These are phyloP conservation scores for Leishmania tarentolae DNA, from an alignment of 208 protist species.

Conservation along the genomic window DNA sequence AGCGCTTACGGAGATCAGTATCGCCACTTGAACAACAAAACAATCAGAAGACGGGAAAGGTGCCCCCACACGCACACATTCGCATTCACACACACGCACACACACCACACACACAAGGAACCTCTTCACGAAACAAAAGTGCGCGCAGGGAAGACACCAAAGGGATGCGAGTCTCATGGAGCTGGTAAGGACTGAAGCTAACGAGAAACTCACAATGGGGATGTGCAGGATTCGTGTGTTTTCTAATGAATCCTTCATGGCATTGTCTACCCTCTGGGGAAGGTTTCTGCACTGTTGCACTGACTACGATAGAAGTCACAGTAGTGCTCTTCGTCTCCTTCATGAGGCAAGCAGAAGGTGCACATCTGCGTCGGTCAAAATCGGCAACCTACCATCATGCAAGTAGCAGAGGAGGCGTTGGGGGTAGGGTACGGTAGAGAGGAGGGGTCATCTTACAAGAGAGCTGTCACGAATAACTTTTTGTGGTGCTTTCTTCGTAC, in stretches of 20 bases:
- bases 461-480: too few relatives aligned
- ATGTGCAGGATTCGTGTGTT: background rate
- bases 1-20: background rate
- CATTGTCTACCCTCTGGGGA: background rate
- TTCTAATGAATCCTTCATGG: background rate
- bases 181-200: background rate
- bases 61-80: too few relatives aligned
- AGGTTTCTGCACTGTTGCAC: background rate
- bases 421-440: background rate
- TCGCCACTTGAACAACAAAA: constrained; percentile 1
- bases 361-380: background rate
- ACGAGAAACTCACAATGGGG: background rate
- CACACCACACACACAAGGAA: background rate
- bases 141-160: background rate
- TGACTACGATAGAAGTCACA: background rate
- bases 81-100: background rate
- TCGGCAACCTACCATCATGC: background rate
- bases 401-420: background rate
- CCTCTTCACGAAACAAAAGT: background rate
- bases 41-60: background rate
- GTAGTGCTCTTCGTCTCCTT: background rate
- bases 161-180: background rate
- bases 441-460: background rate
- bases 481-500: background rate
- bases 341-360: background rate